A percentile compares a stretch with the other conserved stretches of the same genome.
These are phyloP conservation scores for Zygosaccharomyces bisporus DNA, from an alignment of 805 yeast genomes.

Conservation along the genomic window DNA sequence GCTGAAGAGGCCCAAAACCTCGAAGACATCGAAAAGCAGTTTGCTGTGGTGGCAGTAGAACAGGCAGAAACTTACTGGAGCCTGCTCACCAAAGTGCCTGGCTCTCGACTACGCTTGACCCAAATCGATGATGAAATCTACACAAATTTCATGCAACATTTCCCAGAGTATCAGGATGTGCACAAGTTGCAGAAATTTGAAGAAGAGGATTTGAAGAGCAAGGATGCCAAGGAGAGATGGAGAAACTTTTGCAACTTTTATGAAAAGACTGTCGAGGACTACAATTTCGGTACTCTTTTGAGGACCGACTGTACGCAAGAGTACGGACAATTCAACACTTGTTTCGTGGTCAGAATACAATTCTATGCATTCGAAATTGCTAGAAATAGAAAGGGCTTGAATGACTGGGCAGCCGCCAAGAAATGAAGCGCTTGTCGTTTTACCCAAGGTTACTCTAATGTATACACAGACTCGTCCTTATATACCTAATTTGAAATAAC, in stretches of 20 bases:
- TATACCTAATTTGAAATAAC: background rate
- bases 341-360: slow-evolving; percentile 89
- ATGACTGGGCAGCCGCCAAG: slow-evolving; percentile 74
- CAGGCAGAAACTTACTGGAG: slow-evolving; percentile 96
- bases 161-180: slow-evolving; percentile 82
- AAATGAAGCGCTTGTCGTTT: slow-evolving; percentile 4
- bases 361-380: slow-evolving; percentile 93
- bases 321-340: slow-evolving; percentile 78
- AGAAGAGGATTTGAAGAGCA: slow-evolving; percentile 81
- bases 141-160: slow-evolving; percentile 55
- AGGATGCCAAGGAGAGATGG: slow-evolving; percentile 84
- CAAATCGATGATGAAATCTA: slow-evolving; percentile 68
- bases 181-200: slow-evolving; percentile 52
- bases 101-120: slow-evolving; percentile 73
- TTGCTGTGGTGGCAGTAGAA: slow-evolving; percentile 94
- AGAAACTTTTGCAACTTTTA: slow-evolving; percentile 78
- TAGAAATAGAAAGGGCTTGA: slow-evolving; percentile 84
- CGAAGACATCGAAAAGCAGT: slow-evolving; percentile 95
- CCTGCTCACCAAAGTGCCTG: slow-evolving; percentile 66
- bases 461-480: background rate
- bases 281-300: slow-evolving; percentile 89
- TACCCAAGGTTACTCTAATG: too few species aligned
- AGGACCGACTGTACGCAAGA: slow-evolving; percentile 70
- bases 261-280: slow-evolving; percentile 79
- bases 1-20: slow-evolving; percentile 92